These are phyloP conservation scores for Cryptococcus wingfieldii DNA, from an alignment of 1,284 basidiomycete genomes.

Conservation along the genomic window DNA sequence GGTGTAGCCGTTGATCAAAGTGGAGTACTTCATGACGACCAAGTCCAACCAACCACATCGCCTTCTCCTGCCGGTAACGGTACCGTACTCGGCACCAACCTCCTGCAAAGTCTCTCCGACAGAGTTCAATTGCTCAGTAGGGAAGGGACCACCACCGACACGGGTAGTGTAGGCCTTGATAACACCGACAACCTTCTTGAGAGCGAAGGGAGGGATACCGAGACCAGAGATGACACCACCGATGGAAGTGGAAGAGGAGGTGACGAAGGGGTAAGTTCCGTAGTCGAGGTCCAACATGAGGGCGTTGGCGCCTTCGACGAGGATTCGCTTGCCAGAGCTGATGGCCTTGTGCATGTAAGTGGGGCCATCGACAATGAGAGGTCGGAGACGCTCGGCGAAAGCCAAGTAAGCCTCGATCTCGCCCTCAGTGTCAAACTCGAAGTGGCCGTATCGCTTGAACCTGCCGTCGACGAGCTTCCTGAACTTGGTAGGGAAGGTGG, in stretches of 20 bases:
- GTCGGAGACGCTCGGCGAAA: slow-evolving; percentile 78
- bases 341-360: slow-evolving; percentile 80
- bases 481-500: slow-evolving; percentile 85
- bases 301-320: slow-evolving; percentile 97
- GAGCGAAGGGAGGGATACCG: slow-evolving; percentile 82
- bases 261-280: slow-evolving; percentile 96
- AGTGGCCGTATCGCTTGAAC: slow-evolving; percentile 96
- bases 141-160: slow-evolving; percentile 96
- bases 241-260: slow-evolving; percentile 85
- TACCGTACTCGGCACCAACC: slow-evolving; percentile 86
- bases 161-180: slow-evolving; percentile 97
- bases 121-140: slow-evolving; percentile 87
- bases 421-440: slow-evolving; percentile 97
- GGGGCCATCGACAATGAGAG: slow-evolving; percentile 80
- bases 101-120: slow-evolving; percentile 86
- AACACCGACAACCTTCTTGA: slow-evolving; percentile 84
- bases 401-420: slow-evolving; percentile 89
- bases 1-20: slow-evolving; percentile 94
- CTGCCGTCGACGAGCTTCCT: slow-evolving; percentile 92
- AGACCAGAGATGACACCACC: slow-evolving; percentile 94
- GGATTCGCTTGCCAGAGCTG: slow-evolving; percentile 66
- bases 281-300: slow-evolving; percentile 98
- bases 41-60: slow-evolving; percentile 98
- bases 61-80: slow-evolving; percentile 84
- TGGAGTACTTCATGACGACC: slow-evolving; percentile 89